Evolutionary conservation across 2,329 filamentous ascomycete genomes (phyloP).

Genomic region (Pseudogymnoascus sp.): DNA sequence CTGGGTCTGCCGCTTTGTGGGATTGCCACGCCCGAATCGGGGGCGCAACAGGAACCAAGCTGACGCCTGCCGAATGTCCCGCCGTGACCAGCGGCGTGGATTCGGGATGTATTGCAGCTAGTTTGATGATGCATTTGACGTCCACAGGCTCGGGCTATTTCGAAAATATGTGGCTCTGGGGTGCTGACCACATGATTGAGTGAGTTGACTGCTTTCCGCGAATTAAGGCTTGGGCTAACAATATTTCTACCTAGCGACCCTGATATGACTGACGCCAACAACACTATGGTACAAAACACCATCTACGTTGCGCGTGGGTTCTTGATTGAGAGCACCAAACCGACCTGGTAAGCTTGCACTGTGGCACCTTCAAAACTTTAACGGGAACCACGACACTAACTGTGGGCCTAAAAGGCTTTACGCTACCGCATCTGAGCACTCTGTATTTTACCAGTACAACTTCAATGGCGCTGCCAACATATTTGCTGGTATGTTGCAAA

Average conservation of each 20-base stretch:
- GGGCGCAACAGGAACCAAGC: slow-evolving; percentile 28
- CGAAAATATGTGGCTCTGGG: slow-evolving; percentile 20
- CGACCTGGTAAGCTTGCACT: slow-evolving; percentile 13
- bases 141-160: slow-evolving; percentile 15
- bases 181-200: slow-evolving; percentile 14
- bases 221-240: slow-evolving; percentile 23
- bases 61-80: slow-evolving; percentile 26
- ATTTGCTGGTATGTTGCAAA: slow-evolving; percentile 56
- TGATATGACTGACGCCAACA: slow-evolving; percentile 22
- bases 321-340: slow-evolving; percentile 9
- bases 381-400: slow-evolving; percentile 19
- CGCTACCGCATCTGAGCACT: slow-evolving; percentile 57
- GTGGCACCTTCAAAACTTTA: slow-evolving; percentile 16
- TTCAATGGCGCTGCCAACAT: slow-evolving; percentile 49
- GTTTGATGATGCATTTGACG: slow-evolving; percentile 18
- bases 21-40: slow-evolving; percentile 32
- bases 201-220: slow-evolving; percentile 34
- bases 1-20: slow-evolving; percentile 27
- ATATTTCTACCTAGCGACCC: slow-evolving; percentile 22
- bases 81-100: slow-evolving; percentile 21
- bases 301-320: slow-evolving; percentile 14
- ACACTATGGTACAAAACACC: slow-evolving; percentile 10
- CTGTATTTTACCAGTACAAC: slow-evolving; percentile 59
- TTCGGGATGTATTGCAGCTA: slow-evolving; percentile 14
- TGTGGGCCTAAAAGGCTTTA: slow-evolving; percentile 27